These are phyloP conservation scores for Penicillium sp. DNA, from an alignment of 2,329 filamentous ascomycete species.

Conservation along the genomic window DNA sequence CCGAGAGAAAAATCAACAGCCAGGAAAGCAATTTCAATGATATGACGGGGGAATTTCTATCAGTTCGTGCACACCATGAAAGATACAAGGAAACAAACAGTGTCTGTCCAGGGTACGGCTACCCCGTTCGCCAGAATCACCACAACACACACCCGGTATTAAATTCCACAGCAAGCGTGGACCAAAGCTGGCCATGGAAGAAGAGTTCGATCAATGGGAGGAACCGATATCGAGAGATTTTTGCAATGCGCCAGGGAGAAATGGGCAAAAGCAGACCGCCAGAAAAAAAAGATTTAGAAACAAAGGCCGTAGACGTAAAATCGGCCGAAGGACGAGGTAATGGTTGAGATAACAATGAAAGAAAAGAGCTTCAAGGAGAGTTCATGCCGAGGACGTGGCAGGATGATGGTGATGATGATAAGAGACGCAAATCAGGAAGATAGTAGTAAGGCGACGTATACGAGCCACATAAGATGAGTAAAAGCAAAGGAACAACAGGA, in stretches of 20 bases:
- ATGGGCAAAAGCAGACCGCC: conserved; percentile 22
- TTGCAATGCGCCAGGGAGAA: conserved; percentile 40
- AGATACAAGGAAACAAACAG: conserved; percentile 15
- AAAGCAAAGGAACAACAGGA: conserved; percentile 23
- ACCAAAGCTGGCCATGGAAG: conserved; percentile 34
- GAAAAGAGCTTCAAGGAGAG: conserved; percentile 18
- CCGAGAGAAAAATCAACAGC: background rate
- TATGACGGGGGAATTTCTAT: conserved; percentile 26
- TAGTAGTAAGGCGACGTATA: conserved; percentile 26
- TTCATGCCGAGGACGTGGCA: conserved; percentile 26
- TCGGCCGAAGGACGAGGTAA: conserved; percentile 25
- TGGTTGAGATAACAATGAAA: conserved; percentile 19
- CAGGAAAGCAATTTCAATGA: conserved; percentile 10
- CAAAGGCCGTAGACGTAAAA: conserved; percentile 15
- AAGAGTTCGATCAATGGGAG: conserved; percentile 25
- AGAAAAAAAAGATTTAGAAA: conserved; percentile 18
- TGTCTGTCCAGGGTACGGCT: conserved; percentile 24
- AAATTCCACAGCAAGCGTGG: conserved; percentile 34
- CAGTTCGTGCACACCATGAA: conserved; percentile 25
- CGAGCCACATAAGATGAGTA: conserved; percentile 23
- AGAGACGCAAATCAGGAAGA: conserved; percentile 17
- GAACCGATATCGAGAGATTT: conserved; percentile 37
- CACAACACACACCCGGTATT: conserved; percentile 30
- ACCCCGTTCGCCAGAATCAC: background rate
- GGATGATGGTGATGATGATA: conserved; percentile 14